Base-by-base conservation (phyloP, 371 early-diverging fungal species). In the Apophysomyces variabilis region DNA sequence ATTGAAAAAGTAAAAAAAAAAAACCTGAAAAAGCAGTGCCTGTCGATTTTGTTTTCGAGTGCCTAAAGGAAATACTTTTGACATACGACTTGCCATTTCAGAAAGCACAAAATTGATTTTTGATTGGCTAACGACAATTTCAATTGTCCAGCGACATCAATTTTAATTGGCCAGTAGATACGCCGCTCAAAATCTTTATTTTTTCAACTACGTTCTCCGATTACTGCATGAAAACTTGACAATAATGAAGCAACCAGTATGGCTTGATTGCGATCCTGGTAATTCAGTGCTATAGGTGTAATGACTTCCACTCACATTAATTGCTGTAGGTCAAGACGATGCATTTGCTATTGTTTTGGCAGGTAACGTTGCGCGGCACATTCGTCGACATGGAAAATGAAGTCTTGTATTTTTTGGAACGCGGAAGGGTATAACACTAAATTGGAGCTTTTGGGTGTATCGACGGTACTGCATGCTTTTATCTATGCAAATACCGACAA, bases 401-500 rank as follows among this genome's bases (percentile, higher is more conserved):
- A 37, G 4, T 26, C 26, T 26, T 26, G 26, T 26, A 41, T 4
- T 41, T 11, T 41, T 41, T 11, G 14, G 18, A n/a, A 5, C 12
- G 26, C 35, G 13, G 26, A 58, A 79, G 60, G 62, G 7, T 67
- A 67, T 16, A 36, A 62, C 43, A 57, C 67, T 7, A 38, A 21
- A 6, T 18, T 67, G 9, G 39, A 67, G 16, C 58, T 67, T 9
- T 44, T 67, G 45, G 67, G 67, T 13, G 57, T 67, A 37, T 67
- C 67, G 1, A 67, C 56, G n/a, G 67, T 67, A 62, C 13, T 7
- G 13, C 35, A 32, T 58, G 32, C 7, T 8, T 57, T 32, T 58
- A 16, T 5, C 6, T 32, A 39, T 32, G n/a, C 36, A n/a, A 35
- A 56, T 56, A 16, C 1, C 16, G 16, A 21, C 16, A 56, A 1